phyloP scores from a whole-genome alignment of 83 land plant genomes.

The Picea abies region DNA sequence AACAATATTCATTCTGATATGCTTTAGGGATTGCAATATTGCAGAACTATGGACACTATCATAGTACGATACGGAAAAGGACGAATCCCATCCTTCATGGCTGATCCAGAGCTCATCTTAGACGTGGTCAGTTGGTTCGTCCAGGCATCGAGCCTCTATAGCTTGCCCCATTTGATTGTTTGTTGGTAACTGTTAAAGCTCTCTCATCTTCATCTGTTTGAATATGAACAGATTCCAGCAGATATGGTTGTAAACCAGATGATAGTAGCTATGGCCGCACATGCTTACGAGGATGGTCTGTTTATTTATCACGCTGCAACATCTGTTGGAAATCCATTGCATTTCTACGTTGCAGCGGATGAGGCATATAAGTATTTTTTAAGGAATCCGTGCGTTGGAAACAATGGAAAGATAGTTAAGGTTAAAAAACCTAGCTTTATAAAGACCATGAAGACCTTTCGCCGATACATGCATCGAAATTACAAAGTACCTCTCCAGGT shows the following conservation, averaged over 20 bases:
- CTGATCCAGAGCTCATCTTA: conserved; percentile 19
- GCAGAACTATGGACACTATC: conserved; percentile 54
- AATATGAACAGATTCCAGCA: conserved; percentile 65
- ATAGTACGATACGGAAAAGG: conserved; percentile 53
- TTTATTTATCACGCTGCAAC: conserved; percentile 72
- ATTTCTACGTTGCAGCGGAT: conserved; percentile 27
- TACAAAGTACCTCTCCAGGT: conserved; percentile 39
- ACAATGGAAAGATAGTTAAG: conserved; percentile 54
- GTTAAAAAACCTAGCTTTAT: conserved; percentile 32
- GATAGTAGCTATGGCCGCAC: conserved; percentile 57
- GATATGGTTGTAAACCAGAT: conserved; percentile 84
- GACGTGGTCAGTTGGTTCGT: conserved; percentile 38
- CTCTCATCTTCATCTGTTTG: too few relatives aligned
- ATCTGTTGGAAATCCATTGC: conserved; percentile 60
- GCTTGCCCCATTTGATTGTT: too few relatives aligned
- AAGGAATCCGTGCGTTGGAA: conserved; percentile 54
- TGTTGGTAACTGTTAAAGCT: too few relatives aligned
- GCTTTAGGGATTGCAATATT: too few relatives aligned
- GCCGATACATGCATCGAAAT: conserved; percentile 25
- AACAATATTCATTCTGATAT: too few relatives aligned
- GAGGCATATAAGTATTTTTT: conserved; percentile 40
- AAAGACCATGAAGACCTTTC: conserved; percentile 44
- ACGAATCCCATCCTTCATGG: conserved; percentile 34
- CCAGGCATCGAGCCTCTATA: not conserved
- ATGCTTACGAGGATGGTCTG: conserved; percentile 26